Evolutionary conservation across 108 stramenopile genomes (phyloP).

Genomic region (Cyclotella atomus): DNA sequence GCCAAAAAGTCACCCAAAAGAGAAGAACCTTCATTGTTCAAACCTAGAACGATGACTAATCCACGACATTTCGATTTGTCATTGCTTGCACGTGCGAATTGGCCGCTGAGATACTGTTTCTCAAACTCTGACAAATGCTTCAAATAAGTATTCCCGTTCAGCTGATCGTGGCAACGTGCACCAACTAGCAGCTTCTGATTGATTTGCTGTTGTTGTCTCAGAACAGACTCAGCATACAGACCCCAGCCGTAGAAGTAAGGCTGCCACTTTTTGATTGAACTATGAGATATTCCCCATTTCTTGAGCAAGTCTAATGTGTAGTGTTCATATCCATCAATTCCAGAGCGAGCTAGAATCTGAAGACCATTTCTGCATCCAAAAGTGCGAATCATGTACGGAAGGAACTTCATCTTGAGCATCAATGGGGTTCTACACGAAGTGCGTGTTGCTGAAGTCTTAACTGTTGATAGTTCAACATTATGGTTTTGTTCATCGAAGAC

Average conservation of each 20-base stretch:
- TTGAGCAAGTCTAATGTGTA: constrained; percentile 53
- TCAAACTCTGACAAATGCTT: constrained; percentile 8
- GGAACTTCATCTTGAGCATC: constrained; percentile 90
- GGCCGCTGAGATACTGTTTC: neutral
- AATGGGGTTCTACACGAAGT: constrained; percentile 26
- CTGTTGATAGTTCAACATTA: neutral
- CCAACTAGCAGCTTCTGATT: neutral
- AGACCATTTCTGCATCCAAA: constrained; percentile 84
- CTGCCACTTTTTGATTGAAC: constrained; percentile 58
- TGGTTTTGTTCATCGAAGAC: constrained; percentile 22
- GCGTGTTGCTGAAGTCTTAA: neutral
- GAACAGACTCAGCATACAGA: constrained; percentile 34
- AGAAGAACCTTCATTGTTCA: neutral
- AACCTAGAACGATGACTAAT: constrained; percentile 1
- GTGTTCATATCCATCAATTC: constrained; percentile 53
- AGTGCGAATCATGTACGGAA: constrained; percentile 89
- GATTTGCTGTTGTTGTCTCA: constrained; percentile 7
- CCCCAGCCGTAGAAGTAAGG: constrained; percentile 75
- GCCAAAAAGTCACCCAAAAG: constrained; percentile 5
- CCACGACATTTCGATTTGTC: neutral
- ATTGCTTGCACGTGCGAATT: neutral
- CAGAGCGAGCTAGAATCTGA: constrained; percentile 44
- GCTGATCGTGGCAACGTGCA: neutral
- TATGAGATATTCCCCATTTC: constrained; percentile 70
- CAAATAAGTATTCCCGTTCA: constrained; percentile 7